Evolutionary conservation across 1,284 basidiomycete genomes (phyloP), one percentile per base, ranked within the genome.

Genomic region (Ustilago xerochloae): DNA sequence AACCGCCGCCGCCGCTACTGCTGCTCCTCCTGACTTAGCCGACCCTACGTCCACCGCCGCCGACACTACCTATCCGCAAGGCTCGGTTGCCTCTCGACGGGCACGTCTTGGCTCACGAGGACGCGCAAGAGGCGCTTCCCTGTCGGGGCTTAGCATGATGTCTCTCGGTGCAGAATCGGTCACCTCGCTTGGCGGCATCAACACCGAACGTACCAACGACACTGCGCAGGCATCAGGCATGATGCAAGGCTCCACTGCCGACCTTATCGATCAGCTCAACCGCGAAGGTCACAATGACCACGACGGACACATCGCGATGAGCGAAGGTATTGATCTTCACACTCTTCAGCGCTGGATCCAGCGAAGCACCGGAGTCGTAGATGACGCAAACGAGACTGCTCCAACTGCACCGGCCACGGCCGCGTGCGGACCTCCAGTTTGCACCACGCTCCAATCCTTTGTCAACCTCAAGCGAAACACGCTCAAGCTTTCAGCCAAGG

Each of bases 381-480:
- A 66, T 22, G 45, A 32, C 20, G 35, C 39, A 13, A 10, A 41
- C 22, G 10, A 36, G 1, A 32, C 47, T 8, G 28, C 45, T 20
- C 28, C 38, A 12, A 39, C 29, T 28, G 22, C 62, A 2, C 29
- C 68, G 6, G 30, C 56, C 4, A 43, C 66, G 4, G 51, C 65
- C 20, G 35, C 57, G 15, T 62, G 29, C 15, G 67, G 54, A 8
- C 62, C 63, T n/a, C 69, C 78, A 13, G 51, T 81, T 22, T 80
- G 72, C 63, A 79, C 79, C 20, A 80, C 79, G 8, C 63, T 81
- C 28, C 80, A 81, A 55, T 77, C 79, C n/a, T 78, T 72, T 35
- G 79, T 81, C 56, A 81, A 81, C 47, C 66, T 81, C 32, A 81
- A 81, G 63, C 71, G 80, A 18, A 81, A 81, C 50, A 81, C 79